Conservation (phyloP, 305 asterid species). For the Solanum hybrid region DNA sequence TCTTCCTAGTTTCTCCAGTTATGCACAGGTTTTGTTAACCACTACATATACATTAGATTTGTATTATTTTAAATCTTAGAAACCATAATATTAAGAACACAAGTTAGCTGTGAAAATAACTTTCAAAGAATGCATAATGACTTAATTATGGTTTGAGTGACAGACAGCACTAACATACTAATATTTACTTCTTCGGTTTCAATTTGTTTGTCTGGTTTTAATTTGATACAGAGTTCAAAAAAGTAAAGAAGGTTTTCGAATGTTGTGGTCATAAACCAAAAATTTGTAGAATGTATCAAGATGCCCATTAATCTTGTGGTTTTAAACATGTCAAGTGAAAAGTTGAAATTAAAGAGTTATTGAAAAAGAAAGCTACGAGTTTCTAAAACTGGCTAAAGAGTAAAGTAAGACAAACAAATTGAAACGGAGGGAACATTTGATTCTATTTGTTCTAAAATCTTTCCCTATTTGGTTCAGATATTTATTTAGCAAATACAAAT, state of each 20-base stretch:
- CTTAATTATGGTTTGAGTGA: not conserved
- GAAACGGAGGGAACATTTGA: rapidly evolving
- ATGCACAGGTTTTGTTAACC: not conserved
- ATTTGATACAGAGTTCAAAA: not conserved
- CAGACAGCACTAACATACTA: not conserved
- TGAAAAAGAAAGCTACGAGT: not conserved
- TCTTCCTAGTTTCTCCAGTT: not conserved
- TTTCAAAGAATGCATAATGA: not conserved
- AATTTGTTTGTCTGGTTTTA: not conserved
- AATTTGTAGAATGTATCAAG: not conserved
- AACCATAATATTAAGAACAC: not conserved
- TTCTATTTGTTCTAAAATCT: not conserved
- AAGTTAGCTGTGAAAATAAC: not conserved
- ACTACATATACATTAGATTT: not conserved
- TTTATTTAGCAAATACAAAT: not conserved
- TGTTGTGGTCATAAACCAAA: not conserved
- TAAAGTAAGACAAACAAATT: not conserved
- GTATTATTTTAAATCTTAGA: not conserved
- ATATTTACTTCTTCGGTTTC: not conserved
- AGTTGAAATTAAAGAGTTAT: not conserved
- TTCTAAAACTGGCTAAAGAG: not conserved
- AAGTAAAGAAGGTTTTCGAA: not conserved
- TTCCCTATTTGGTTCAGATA: not conserved
- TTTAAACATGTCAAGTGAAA: not conserved
- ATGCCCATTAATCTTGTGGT: no score